A percentile compares a stretch with the other conserved stretches of the same genome.
Conservation (phyloP, 2,329 filamentous ascomycete genomes). For the Waltergamsia citrina region DNA sequence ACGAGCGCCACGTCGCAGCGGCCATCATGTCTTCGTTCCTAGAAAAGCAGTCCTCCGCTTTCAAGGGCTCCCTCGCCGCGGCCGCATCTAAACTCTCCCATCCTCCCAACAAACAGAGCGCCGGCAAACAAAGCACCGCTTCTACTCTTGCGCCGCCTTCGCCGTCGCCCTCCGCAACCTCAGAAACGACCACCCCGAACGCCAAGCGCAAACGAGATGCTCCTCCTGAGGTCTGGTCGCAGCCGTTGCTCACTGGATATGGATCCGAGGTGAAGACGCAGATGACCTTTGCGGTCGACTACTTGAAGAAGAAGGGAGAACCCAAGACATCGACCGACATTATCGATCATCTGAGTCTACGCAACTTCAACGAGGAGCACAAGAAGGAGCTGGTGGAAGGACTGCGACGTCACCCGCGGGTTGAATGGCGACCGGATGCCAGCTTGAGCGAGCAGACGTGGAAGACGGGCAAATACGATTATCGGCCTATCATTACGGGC, state of each 20-base stretch:
- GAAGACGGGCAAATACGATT: slow-evolving; percentile 64
- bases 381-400: slow-evolving; percentile 58
- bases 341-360: slow-evolving; percentile 69
- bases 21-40: slow-evolving; percentile 51
- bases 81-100: slow-evolving; percentile 55
- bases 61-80: slow-evolving; percentile 51
- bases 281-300: slow-evolving; percentile 77
- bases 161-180: slow-evolving; percentile 49
- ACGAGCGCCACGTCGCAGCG: neutral
- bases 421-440: slow-evolving; percentile 45
- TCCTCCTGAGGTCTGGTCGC: slow-evolving; percentile 53
- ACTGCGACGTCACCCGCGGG: slow-evolving; percentile 53
- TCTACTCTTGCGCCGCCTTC: slow-evolving; percentile 32
- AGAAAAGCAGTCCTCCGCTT: slow-evolving; percentile 54
- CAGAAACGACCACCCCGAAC: slow-evolving; percentile 52
- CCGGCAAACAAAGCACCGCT: slow-evolving; percentile 20
- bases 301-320: slow-evolving; percentile 62
- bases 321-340: slow-evolving; percentile 67
- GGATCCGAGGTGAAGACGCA: slow-evolving; percentile 79
- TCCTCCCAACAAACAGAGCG: slow-evolving; percentile 31
- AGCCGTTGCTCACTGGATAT: slow-evolving; percentile 66
- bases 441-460: slow-evolving; percentile 58
- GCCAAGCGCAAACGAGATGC: slow-evolving; percentile 52
- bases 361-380: slow-evolving; percentile 48
- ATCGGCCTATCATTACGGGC: slow-evolving; percentile 70